Evolutionary conservation across 2,329 filamentous ascomycete species (phyloP).

Genomic region (Cladobotryum mycophilum): DNA sequence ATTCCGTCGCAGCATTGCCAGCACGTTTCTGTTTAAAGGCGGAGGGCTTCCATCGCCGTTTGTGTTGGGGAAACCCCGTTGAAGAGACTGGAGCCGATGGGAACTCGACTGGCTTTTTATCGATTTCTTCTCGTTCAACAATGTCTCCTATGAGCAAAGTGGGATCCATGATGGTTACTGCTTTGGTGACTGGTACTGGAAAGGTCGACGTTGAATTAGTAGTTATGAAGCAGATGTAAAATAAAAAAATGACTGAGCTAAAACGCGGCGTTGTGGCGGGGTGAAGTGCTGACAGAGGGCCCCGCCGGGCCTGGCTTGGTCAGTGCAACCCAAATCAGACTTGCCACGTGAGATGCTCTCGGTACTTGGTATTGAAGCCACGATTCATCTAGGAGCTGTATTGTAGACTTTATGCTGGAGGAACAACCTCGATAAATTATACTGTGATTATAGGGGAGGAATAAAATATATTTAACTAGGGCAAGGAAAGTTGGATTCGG

Average conservation of each 20-base stretch:
- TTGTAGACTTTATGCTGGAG: too few species aligned
- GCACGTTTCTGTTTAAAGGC: slow-evolving; percentile 63
- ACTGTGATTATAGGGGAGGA: too few species aligned
- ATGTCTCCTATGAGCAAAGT: slow-evolving; percentile 66
- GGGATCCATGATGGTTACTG: slow-evolving; percentile 26
- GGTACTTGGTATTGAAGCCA: too few species aligned
- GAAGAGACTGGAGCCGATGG: slow-evolving; percentile 39
- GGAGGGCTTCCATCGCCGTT: slow-evolving; percentile 65
- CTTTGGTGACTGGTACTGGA: neutral
- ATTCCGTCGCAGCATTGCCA: slow-evolving; percentile 15
- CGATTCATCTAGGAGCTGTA: too few species aligned
- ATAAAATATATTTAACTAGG: too few species aligned
- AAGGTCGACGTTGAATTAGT: neutral
- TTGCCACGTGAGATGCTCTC: too few species aligned
- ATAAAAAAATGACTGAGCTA: neutral
- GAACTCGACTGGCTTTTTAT: slow-evolving; percentile 55
- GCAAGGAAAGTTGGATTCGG: too few species aligned
- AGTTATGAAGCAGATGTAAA: neutral
- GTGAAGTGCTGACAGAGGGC: neutral
- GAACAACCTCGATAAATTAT: too few species aligned
- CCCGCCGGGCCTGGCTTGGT: neutral
- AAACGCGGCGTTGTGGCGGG: slow-evolving; percentile 3
- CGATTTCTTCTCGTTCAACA: slow-evolving; percentile 61
- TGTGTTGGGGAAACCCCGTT: slow-evolving; percentile 84
- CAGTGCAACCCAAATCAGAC: too few species aligned